phyloP scores from a whole-genome alignment of 2,329 filamentous ascomycete species.

The Exophiala xenobiotica region DNA sequence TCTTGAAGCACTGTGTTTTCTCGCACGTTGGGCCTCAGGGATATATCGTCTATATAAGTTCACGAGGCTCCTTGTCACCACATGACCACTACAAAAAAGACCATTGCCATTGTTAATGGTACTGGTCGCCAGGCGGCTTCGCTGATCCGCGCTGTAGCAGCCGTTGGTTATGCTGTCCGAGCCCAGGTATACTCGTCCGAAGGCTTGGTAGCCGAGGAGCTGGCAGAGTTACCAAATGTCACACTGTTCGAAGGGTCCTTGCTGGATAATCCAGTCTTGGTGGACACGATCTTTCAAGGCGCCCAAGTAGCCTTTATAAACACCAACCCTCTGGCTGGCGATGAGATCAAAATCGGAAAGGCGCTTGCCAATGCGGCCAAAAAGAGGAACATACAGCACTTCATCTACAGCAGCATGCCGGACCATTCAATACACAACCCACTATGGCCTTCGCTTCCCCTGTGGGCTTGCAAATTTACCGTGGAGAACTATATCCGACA shows the following conservation, averaged over 20 bases:
- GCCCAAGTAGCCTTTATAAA: conserved; percentile 94
- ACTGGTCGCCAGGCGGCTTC: conserved; percentile 94
- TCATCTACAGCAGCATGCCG: conserved; percentile 96
- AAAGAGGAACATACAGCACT: conserved; percentile 75
- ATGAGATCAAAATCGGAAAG: conserved; percentile 86
- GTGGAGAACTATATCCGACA: conserved; percentile 88
- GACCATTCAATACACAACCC: conserved; percentile 80
- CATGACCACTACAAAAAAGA: conserved; percentile 54
- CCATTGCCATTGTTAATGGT: conserved; percentile 91
- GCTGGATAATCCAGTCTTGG: conserved; percentile 69
- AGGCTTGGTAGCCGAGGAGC: conserved; percentile 83
- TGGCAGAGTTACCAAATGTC: conserved; percentile 78
- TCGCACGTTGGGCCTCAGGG: too few relatives aligned
- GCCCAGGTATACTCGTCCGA: conserved; percentile 87
- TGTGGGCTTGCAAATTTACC: conserved; percentile 90
- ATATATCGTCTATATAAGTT: too few relatives aligned
- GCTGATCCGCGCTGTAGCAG: conserved; percentile 88
- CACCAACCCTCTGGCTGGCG: conserved; percentile 86
- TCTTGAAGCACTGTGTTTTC: too few relatives aligned
- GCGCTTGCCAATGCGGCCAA: conserved; percentile 88
- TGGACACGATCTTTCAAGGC: conserved; percentile 76
- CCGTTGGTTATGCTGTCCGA: conserved; percentile 88
- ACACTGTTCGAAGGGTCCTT: conserved; percentile 66
- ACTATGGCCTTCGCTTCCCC: conserved; percentile 76
- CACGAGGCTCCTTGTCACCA: conserved; percentile 14